Evolutionary conservation across 768 basidiomycete species (phyloP).

Genomic region (Trametes sanguinea): DNA sequence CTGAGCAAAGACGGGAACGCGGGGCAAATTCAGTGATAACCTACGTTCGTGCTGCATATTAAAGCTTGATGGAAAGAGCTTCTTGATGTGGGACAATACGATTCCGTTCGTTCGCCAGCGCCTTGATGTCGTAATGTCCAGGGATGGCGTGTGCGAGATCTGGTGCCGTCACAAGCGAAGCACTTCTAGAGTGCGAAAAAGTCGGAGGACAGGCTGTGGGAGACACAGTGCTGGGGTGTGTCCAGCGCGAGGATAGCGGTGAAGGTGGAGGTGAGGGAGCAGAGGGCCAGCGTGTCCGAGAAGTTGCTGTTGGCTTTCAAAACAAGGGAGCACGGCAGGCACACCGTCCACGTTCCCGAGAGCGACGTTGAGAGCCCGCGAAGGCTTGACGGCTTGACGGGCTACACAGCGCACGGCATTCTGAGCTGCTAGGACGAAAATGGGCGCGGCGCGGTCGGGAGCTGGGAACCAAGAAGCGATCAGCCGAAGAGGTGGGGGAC

Average conservation of each 20-base stretch:
- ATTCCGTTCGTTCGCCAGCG: neutral
- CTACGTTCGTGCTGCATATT: slow-evolving; percentile 11
- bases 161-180: neutral
- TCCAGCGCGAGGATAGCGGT: neutral
- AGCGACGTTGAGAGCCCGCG: slow-evolving; percentile 3
- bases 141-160: neutral
- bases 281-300: neutral
- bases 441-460: slow-evolving; percentile 9
- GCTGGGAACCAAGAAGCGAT: slow-evolving; percentile 8
- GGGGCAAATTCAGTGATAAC: neutral
- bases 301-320: neutral
- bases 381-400: slow-evolving; percentile 3
- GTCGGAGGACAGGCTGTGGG: too few species aligned
- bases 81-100: neutral
- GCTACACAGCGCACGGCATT: neutral
- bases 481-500: slow-evolving; percentile 4
- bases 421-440: slow-evolving; percentile 10
- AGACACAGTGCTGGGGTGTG: too few species aligned
- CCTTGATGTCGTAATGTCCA: neutral
- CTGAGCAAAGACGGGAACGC: neutral
- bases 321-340: slow-evolving; percentile 9
- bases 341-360: slow-evolving; percentile 4
- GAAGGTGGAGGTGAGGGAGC: neutral
- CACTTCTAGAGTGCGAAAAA: neutral
- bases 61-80: neutral